Percentiles rank a stretch among this genome's conserved stretches.
These are phyloP conservation scores for Linnemannia exigua DNA, from an alignment of 192 early-diverging fungal species.

Conservation along the genomic window DNA sequence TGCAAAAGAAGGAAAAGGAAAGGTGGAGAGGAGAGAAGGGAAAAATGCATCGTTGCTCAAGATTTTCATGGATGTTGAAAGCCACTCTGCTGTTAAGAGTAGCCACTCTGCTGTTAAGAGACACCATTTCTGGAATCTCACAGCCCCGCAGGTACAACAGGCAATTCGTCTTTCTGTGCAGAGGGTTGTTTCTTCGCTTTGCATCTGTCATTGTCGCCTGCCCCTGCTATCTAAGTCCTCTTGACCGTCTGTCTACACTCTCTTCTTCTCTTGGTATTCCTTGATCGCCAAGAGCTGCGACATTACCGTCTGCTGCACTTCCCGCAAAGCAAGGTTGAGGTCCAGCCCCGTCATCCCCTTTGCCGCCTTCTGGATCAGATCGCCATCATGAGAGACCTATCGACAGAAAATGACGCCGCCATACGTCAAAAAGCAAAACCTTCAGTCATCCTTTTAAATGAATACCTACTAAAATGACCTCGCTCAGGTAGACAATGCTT, in stretches of 20 bases:
- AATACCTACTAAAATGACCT: background rate
- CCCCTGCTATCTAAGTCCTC: background rate
- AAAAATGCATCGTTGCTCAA: background rate
- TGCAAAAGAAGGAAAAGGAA: background rate
- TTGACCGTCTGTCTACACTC: background rate
- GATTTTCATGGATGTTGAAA: background rate
- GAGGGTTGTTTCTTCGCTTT: background rate
- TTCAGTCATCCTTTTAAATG: background rate
- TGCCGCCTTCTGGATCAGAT: constrained; percentile 11
- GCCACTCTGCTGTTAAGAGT: background rate
- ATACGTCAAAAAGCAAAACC: background rate
- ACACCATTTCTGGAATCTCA: background rate
- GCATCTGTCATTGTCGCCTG: background rate
- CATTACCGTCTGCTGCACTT: constrained; percentile 20
- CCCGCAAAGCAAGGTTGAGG: background rate
- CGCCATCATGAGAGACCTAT: constrained; percentile 27
- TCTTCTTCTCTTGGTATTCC: background rate
- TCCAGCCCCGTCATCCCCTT: constrained; percentile 8
- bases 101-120: background rate
- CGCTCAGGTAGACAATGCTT: background rate
- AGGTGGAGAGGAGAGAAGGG: background rate
- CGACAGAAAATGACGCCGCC: background rate
- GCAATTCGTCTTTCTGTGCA: background rate
- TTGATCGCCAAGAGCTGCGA: constrained; percentile 12
- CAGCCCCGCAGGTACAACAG: no score